These are phyloP conservation scores for Leishmania amazonensis DNA, from an alignment of 208 protist species.

Conservation along the genomic window DNA sequence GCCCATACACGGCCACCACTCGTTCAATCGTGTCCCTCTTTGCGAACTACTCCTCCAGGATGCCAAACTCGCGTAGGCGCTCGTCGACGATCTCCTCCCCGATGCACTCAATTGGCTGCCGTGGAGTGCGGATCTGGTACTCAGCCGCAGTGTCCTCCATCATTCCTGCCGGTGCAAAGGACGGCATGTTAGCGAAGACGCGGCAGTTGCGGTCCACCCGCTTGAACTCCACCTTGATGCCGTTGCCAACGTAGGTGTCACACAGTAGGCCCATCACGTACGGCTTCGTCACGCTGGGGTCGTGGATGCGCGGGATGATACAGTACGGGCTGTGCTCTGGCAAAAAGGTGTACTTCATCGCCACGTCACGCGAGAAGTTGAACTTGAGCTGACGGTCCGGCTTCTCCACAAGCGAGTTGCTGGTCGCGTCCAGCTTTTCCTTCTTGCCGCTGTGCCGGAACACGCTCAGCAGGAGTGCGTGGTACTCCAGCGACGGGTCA, in stretches of 20 bases:
- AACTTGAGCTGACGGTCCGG: slow-evolving; percentile 75
- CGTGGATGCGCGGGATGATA: slow-evolving; percentile 74
- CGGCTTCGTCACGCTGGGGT: slow-evolving; percentile 48
- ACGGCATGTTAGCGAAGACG: slow-evolving; percentile 80
- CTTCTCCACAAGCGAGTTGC: slow-evolving; percentile 69
- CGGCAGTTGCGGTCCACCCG: slow-evolving; percentile 60
- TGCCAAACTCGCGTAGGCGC: slow-evolving; percentile 65
- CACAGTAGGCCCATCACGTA: slow-evolving; percentile 75
- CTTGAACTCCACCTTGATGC: slow-evolving; percentile 74
- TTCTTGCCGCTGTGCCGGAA: slow-evolving; percentile 66
- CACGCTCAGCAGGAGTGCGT: slow-evolving; percentile 66
- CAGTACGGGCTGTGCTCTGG: slow-evolving; percentile 78
- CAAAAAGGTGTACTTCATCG: slow-evolving; percentile 66
- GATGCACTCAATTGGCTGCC: slow-evolving; percentile 60
- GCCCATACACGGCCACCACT: background rate
- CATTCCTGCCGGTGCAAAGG: slow-evolving; percentile 51
- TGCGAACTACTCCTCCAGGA: slow-evolving; percentile 38
- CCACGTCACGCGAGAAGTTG: slow-evolving; percentile 78
- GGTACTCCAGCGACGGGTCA: slow-evolving; percentile 48
- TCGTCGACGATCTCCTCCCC: slow-evolving; percentile 66
- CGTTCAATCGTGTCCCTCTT: background rate
- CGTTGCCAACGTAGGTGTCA: slow-evolving; percentile 75
- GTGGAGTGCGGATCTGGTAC: slow-evolving; percentile 75
- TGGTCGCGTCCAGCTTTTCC: slow-evolving; percentile 67
- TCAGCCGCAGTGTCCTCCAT: slow-evolving; percentile 56